Conservation (phyloP, 805 yeast genomes). For the Ogataea thermomethanolica region DNA sequence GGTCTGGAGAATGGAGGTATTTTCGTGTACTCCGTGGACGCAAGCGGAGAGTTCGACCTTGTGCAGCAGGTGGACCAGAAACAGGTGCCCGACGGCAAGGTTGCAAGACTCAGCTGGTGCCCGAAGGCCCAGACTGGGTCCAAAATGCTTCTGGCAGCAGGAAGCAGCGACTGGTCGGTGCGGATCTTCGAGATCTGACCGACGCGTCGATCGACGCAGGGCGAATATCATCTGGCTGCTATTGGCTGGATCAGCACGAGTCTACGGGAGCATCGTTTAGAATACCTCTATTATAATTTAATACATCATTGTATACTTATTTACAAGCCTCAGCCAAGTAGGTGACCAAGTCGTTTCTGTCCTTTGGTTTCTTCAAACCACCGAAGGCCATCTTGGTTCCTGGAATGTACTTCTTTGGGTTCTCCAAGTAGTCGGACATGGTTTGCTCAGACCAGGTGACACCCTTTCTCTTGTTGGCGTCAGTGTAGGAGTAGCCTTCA, state of each 20-base stretch:
- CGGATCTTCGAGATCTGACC: slow-evolving; percentile 30
- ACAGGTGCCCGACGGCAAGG: slow-evolving; percentile 57
- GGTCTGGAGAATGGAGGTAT: slow-evolving; percentile 74
- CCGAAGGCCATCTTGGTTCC: slow-evolving; percentile 99
- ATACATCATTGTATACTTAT: slow-evolving; percentile 29
- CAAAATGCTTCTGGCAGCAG: slow-evolving; percentile 48
- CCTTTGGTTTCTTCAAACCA: slow-evolving; percentile 98
- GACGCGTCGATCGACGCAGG: slow-evolving; percentile 15
- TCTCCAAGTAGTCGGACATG: slow-evolving; percentile 93
- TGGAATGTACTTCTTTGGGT: slow-evolving; percentile 99
- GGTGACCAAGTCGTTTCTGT: slow-evolving; percentile 94
- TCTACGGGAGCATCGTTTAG: background rate
- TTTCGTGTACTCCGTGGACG: slow-evolving; percentile 38
- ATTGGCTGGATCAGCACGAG: slow-evolving; percentile 5
- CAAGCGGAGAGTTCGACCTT: slow-evolving; percentile 27
- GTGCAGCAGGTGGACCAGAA: slow-evolving; percentile 34
- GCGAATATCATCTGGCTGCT: background rate
- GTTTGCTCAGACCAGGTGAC: slow-evolving; percentile 84
- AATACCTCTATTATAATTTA: slow-evolving; percentile 9
- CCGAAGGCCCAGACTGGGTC: slow-evolving; percentile 17
- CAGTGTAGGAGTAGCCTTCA: slow-evolving; percentile 93
- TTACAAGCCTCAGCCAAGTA: slow-evolving; percentile 62
- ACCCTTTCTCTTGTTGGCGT: slow-evolving; percentile 96
- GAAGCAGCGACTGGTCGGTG: slow-evolving; percentile 64
- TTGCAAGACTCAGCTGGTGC: slow-evolving; percentile 57